A percentile compares a stretch with the other conserved stretches of the same genome.
Conservation (phyloP, 257 asterid genomes). For the Rauvolfia tetraphylla region DNA sequence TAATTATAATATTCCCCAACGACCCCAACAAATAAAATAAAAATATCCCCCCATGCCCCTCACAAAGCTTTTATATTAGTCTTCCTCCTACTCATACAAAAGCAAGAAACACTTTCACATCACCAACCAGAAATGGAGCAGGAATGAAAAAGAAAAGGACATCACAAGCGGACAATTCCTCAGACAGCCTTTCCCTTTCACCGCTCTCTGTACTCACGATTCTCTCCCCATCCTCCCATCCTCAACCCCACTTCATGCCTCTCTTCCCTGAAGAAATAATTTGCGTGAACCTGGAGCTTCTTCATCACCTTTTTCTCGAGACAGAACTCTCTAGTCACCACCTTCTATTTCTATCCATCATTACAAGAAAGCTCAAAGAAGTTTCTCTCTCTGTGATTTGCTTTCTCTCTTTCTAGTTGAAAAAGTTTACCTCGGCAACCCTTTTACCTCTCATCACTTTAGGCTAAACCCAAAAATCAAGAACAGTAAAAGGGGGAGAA, state of each 20-base stretch:
- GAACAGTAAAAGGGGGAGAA: not conserved
- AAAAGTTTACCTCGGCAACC: not conserved
- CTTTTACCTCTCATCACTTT: conserved; percentile 3
- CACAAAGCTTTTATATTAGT: not conserved
- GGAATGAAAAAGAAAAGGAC: conserved; percentile 33
- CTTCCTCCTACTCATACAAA: not conserved
- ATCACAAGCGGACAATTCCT: conserved; percentile 29
- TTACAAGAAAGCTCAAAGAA: not conserved
- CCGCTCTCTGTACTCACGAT: not conserved
- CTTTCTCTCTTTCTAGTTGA: conserved; percentile 12
- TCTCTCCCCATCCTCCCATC: not conserved
- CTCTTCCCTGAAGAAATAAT: not conserved
- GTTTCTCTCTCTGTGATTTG: not conserved
- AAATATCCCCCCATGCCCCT: not conserved
- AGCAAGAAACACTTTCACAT: conserved; percentile 9
- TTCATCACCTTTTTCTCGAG: conserved; percentile 6
- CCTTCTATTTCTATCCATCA: not conserved
- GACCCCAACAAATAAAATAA: not conserved
- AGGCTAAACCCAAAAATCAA: not conserved
- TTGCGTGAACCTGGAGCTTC: not conserved
- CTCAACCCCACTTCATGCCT: not conserved
- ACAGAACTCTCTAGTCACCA: conserved; percentile 11
- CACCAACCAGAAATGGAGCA: conserved; percentile 7
- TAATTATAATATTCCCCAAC: not conserved
- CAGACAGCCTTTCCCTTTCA: conserved; percentile 18